Percentiles rank a stretch among this genome's conserved stretches.
Conservation (phyloP, 108 stramenopile species). For the Schizochytrium sp. region DNA sequence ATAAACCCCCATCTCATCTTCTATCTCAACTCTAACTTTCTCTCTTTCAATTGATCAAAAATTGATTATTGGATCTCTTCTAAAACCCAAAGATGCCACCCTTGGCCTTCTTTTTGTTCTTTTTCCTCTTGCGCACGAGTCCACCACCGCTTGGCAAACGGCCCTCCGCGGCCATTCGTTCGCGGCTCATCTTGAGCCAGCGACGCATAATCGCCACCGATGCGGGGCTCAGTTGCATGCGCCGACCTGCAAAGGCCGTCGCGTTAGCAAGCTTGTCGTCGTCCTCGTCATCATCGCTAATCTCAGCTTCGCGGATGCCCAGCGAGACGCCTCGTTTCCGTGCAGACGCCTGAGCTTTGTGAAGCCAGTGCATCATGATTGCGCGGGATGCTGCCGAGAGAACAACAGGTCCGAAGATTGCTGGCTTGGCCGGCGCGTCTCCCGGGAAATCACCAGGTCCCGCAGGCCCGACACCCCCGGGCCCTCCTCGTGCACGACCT, state of each 20-base stretch:
- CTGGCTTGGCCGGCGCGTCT: background rate
- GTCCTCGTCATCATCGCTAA: conserved; percentile 33
- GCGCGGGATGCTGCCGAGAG: conserved; percentile 23
- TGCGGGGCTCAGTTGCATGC: conserved; percentile 12
- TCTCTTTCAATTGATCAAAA: too few relatives aligned
- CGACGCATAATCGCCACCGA: conserved; percentile 13
- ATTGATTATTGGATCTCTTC: background rate
- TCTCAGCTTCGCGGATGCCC: background rate
- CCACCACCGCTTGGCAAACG: background rate
- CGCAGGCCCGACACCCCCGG: background rate
- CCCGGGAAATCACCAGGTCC: background rate
- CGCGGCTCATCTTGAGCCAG: conserved; percentile 18
- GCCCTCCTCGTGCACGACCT: background rate
- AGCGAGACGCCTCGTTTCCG: background rate
- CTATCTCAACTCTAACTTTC: too few relatives aligned
- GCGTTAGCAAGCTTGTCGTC: background rate
- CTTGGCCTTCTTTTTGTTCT: background rate
- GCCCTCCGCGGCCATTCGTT: background rate
- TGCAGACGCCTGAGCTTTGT: background rate
- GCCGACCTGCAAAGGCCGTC: background rate
- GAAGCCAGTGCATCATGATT: conserved; percentile 24
- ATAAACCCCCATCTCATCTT: too few relatives aligned
- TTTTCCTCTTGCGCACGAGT: background rate
- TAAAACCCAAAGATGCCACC: background rate
- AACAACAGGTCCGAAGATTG: conserved; percentile 22